These are phyloP conservation scores for Psilocybe subaeruginosa DNA, from an alignment of 768 basidiomycete genomes.

Conservation along the genomic window DNA sequence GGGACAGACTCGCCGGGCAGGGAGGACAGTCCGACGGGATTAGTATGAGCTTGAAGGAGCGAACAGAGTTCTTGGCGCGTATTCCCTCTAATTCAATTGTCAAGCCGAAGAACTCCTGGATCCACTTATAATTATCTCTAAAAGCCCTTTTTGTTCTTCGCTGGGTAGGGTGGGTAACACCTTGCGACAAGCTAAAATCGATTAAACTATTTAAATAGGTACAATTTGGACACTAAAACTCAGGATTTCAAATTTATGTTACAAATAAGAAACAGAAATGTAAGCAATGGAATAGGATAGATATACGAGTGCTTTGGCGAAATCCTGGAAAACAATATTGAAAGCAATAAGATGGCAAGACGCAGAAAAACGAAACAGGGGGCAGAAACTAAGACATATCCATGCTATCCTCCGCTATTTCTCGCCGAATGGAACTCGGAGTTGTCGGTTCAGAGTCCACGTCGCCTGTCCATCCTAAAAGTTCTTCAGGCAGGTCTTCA, in stretches of 20 bases:
- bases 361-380: neutral
- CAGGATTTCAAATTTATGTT: neutral
- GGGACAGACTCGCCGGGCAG: neutral
- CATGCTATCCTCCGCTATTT: conserved; percentile 32
- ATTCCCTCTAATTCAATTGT: too few relatives aligned
- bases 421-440: neutral
- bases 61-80: too few relatives aligned
- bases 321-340: neutral
- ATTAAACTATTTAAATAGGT: too few relatives aligned
- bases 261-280: neutral
- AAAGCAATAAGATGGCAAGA: neutral
- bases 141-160: too few relatives aligned
- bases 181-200: too few relatives aligned
- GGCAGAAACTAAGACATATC: conserved; percentile 23
- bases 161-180: too few relatives aligned
- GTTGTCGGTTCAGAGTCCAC: conserved; percentile 24
- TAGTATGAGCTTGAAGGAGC: too few relatives aligned
- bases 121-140: too few relatives aligned
- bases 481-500: conserved; percentile 46
- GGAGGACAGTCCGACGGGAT: neutral
- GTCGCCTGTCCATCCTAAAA: conserved; percentile 37
- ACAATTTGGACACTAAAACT: too few relatives aligned
- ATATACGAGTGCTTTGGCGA: neutral
- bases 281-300: neutral
- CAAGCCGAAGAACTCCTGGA: too few relatives aligned